Base-by-base conservation (phyloP, 2,329 filamentous ascomycete genomes). In the Ophiocordyceps camponoti-floridani region DNA sequence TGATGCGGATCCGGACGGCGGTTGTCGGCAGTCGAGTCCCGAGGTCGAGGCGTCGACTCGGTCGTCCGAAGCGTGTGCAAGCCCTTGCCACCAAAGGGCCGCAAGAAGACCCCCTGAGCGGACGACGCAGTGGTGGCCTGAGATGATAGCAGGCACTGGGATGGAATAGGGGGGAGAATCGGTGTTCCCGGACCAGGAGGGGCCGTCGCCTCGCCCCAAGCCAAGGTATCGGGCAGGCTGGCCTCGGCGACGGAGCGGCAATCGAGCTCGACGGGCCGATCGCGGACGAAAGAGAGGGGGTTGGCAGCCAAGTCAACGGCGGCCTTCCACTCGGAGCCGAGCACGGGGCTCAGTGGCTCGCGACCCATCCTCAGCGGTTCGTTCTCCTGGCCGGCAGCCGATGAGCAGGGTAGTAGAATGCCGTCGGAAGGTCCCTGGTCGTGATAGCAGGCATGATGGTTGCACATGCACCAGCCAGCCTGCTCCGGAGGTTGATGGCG, bases 361-460 rank as follows among this genome's bases (percentile, higher is more conserved):
- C 70, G 65, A 49, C 61, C 63, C 41, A 61, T 55, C 51, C 60
- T 66, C 12, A 70, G 69, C 31, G 57, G 63, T 51, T 75, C 69
- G 49, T 75, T 74, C 53, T 75, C 72, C 59, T 75, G 72, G 47
- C 62, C 63, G 46, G 52, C 18, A 44, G 56, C 49, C 14, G 23
- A 23, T 3, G 23, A 23, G 5, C 3, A 23, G 23, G 31, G 48
- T 7, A 53, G 50, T 7, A 56, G 48, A 41, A 47, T 50, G 44
- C 23, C 49, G 48, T 54, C 51, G 44, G 49, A 49, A 43, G 51
- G 46, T 33, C 56, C 58, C 51, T 75, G 65, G 55, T 77, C 73
- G 48, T 78, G 74, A 48, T 67, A 78, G 56, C 74, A 78, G 44
- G 74, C 74, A 57, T 78, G 74, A 51, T 78, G 74, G 44, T 69